Conservation (phyloP, 106 monocot genomes). For the Allium fistulosum region DNA sequence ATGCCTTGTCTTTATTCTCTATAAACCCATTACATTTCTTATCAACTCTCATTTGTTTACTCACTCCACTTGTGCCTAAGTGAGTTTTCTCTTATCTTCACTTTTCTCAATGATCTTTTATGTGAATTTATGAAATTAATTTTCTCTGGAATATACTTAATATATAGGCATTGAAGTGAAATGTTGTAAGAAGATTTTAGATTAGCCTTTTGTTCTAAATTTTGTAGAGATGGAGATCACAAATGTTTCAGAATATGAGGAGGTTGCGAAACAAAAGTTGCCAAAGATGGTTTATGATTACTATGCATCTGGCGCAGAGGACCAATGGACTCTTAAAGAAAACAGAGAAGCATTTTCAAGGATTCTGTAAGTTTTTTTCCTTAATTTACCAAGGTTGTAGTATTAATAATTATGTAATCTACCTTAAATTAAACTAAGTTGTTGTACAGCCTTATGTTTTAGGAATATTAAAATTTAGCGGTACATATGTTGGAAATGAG, state of each 20-base stretch:
- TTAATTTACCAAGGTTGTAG: too few relatives aligned
- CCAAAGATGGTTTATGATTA: conserved; percentile 96
- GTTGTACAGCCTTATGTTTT: too few relatives aligned
- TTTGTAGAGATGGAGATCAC: conserved; percentile 51
- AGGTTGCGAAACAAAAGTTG: conserved; percentile 76
- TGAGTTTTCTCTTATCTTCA: not conserved
- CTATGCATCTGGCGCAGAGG: conserved; percentile 92
- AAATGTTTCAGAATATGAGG: conserved; percentile 78
- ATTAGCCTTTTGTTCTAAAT: too few relatives aligned
- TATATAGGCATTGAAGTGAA: too few relatives aligned
- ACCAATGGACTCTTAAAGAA: conserved; percentile 86
- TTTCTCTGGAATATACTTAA: not conserved
- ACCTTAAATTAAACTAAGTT: too few relatives aligned
- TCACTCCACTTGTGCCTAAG: not conserved
- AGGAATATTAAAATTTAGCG: too few relatives aligned
- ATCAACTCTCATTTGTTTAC: not conserved
- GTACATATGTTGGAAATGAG: too few relatives aligned
- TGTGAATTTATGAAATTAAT: not conserved
- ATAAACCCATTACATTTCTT: not conserved
- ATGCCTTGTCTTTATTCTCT: not conserved
- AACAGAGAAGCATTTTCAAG: conserved; percentile 88
- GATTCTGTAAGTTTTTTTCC: conserved; percentile 53
- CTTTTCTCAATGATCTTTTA: not conserved
- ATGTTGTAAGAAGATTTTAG: too few relatives aligned
- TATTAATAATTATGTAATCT: too few relatives aligned